A percentile compares a stretch with the other conserved stretches of the same genome.
Evolutionary conservation across 176 grass and related monocot species (phyloP).

Genomic region (Stipa capillata): DNA sequence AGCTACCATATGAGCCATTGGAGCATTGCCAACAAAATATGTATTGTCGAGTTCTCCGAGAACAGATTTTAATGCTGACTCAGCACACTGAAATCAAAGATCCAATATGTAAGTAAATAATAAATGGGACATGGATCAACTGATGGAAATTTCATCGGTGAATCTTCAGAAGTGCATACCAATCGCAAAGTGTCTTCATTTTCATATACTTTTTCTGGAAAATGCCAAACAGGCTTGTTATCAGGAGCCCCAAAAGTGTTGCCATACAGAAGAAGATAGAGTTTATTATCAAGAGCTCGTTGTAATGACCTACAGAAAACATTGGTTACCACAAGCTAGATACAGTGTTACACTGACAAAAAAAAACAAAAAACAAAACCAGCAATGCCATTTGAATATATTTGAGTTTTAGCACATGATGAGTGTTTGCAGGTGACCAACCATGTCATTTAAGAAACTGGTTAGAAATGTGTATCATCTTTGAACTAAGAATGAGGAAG

Average conservation of each 20-base stretch:
- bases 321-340: neutral
- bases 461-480: too few relatives aligned
- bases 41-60: conserved; percentile 68
- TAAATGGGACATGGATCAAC: neutral
- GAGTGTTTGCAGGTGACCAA: neutral
- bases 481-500: neutral
- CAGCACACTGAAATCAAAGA: conserved; percentile 71
- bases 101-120: neutral
- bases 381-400: neutral
- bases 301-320: conserved; percentile 64
- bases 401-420: neutral
- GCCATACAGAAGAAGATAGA: conserved; percentile 93
- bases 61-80: conserved; percentile 79
- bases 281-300: conserved; percentile 80
- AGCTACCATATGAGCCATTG: conserved; percentile 77
- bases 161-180: conserved; percentile 33
- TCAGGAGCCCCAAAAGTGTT: conserved; percentile 51
- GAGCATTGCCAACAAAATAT: conserved; percentile 88
- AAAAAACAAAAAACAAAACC: too few relatives aligned
- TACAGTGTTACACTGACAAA: neutral
- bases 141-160: neutral
- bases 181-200: conserved; percentile 75
- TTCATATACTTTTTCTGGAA: conserved; percentile 89
- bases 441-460: neutral
- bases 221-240: conserved; percentile 77